These are phyloP conservation scores for Millerozyma acaciae DNA, from an alignment of 805 yeast species.

Conservation along the genomic window DNA sequence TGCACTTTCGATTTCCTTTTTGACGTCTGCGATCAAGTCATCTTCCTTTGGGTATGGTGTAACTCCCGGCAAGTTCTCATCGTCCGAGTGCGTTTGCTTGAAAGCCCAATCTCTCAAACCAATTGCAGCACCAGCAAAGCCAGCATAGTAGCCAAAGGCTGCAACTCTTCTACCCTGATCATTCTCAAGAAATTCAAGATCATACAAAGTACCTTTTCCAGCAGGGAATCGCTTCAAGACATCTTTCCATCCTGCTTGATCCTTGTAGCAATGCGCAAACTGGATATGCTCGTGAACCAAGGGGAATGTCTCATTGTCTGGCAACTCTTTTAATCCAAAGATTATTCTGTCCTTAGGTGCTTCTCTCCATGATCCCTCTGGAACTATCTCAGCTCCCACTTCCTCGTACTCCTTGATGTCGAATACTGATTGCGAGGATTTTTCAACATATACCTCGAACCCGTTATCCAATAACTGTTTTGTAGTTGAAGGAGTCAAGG, in stretches of 20 bases:
- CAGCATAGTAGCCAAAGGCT: slow-evolving; percentile 99
- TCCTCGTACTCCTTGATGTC: slow-evolving; percentile 66
- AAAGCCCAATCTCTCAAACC: slow-evolving; percentile 94
- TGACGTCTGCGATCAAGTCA: slow-evolving; percentile 69
- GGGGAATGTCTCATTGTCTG: slow-evolving; percentile 86
- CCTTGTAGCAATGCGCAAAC: slow-evolving; percentile 97
- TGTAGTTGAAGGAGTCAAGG: slow-evolving; percentile 88
- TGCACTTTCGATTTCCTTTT: slow-evolving; percentile 54
- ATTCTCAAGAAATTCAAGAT: slow-evolving; percentile 89
- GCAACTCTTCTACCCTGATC: slow-evolving; percentile 98
- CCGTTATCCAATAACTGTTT: slow-evolving; percentile 82
- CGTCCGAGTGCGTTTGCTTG: slow-evolving; percentile 69
- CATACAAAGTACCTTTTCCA: slow-evolving; percentile 89
- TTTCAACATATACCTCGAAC: slow-evolving; percentile 84
- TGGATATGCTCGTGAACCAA: slow-evolving; percentile 94
- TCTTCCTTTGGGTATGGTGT: slow-evolving; percentile 79
- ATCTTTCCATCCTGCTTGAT: slow-evolving; percentile 96
- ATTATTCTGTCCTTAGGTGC: slow-evolving; percentile 92
- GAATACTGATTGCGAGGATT: slow-evolving; percentile 80
- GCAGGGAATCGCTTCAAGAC: slow-evolving; percentile 84
- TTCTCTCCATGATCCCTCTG: slow-evolving; percentile 86
- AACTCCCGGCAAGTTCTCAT: slow-evolving; percentile 72
- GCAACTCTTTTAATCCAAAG: slow-evolving; percentile 91
- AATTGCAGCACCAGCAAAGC: slow-evolving; percentile 99
- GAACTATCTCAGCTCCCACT: slow-evolving; percentile 85